Base-by-base conservation (phyloP, 2,329 filamentous ascomycete species). In the Bimuria novae-zelandiae region DNA sequence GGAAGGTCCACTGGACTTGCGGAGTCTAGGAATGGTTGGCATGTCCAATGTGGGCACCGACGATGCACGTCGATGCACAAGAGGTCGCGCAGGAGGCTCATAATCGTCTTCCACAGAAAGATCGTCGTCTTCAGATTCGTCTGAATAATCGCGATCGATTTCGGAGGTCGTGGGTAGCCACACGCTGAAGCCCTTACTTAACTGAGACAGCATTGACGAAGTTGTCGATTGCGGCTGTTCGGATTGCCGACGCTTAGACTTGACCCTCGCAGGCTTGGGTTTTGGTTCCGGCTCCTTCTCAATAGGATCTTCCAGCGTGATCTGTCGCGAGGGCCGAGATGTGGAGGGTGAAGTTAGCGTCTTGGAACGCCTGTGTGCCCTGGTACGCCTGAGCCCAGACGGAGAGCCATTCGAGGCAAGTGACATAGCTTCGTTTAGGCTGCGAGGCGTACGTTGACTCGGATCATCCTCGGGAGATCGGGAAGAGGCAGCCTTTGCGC, bases 41-140 rank as follows among this genome's bases (percentile, higher is more conserved):
- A 80, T 62, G 33, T 79, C 76, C 59, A 74, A 52, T 16, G 76
- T 75, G 22, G 79, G 78, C 7, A 79, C 76, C 12, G 78, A 80
- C n/a, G 78, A 80, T 4, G 76, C 76, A 32, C 77, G 68, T 41
- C 76, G 67, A 56, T 78, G 77, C 49, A 73, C 61, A 39, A 63
- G 55, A 27, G 76, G 76, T 40, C 75, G 70, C 42, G 53, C 47
- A n/a, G 64, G 59, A 23, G 56, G 56, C 25, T 63, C 61, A 23
- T 62, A 58, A 7, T 56, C 57, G 11, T 62, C 60, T 27, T 60
- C 58, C 7, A 60, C 45, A 36, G 61, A 63, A 4, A 56, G 52
- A 3, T 63, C 56, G 48, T 70, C 70, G 21, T 70, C 65, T 19
- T 71, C 68, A 35, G 67, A 70, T 52, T 73, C 66, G 42, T 72